Evolutionary conservation across 306 rosid genomes (phyloP).

Genomic region (Leucaena leucocephala): DNA sequence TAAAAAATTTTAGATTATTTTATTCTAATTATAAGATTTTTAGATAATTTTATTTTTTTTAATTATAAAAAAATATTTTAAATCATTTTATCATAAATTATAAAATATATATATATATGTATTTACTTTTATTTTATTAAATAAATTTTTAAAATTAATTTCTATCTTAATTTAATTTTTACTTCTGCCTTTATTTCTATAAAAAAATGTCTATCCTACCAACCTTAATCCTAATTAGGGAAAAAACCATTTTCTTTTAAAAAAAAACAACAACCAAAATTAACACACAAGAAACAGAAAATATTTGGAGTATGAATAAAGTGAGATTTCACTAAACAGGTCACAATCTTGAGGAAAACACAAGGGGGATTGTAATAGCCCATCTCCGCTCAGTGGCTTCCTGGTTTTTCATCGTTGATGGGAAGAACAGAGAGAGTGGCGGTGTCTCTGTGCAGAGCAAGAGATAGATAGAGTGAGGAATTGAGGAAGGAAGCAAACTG

Average conservation of each 20-base stretch:
- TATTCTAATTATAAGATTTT: no score
- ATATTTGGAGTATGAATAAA: background rate
- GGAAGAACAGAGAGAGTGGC: background rate
- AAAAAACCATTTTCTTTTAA: background rate
- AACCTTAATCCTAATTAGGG: background rate
- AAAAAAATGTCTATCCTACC: no score
- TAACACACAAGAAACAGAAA: background rate
- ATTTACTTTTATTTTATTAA: no score
- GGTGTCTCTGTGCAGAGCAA: background rate
- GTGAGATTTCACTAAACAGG: slow-evolving; percentile 2
- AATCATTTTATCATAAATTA: no score
- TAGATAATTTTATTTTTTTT: no score
- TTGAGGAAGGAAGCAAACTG: background rate
- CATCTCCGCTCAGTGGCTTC: background rate
- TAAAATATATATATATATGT: no score
- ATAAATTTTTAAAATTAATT: no score
- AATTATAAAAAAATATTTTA: no score
- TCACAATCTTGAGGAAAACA: slow-evolving; percentile 20
- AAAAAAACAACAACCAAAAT: no score
- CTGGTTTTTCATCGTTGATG: background rate
- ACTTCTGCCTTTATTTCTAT: no score
- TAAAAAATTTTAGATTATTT: no score
- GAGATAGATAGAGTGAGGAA: background rate
- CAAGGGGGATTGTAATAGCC: background rate
- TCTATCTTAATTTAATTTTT: no score